Base-by-base conservation (phyloP, 768 basidiomycete genomes). In the Filobasidium wieringae region DNA sequence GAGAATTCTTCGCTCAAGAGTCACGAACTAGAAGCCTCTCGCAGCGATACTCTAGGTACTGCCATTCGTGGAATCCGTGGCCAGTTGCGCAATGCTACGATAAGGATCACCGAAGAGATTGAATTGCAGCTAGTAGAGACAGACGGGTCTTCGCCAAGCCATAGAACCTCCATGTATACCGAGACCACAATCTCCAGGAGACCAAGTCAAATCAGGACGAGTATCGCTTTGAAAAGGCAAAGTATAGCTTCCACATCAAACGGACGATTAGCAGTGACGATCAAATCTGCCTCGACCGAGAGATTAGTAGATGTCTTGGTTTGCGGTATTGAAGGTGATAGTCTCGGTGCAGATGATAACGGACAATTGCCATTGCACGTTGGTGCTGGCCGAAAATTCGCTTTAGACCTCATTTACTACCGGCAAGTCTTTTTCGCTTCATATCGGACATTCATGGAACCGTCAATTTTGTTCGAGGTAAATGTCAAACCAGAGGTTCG, bases 271-370 rank as follows among this genome's bases (percentile, higher is more conserved):
- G 5, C 30, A 2, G 50, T 58, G 11, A 52, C 34, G 7, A 52
- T 59, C 41, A 59, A 51, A 37, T 30, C 11, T 12, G 58, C 41
- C 7, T 59, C 58, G 3, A 37, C 52, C n/a, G 58, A 59, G 19
- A 12, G 58, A 8, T 31, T 59, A 3, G 30, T 59, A 17, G 58
- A 59, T 32, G 7, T 59, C n/a, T 32, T 59, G 14, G 32, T 59
- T 31, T 53, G 34, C 40, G 58, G 58, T 4, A 15, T 59, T 19
- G 51, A 53, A 19, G 54, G 54, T 12, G 36, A 22, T 4, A 30
- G 29, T 7, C 5, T 22, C 15, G 22, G 29, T 26, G 8, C 32
- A 12, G 58, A 59, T 33, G 58, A 53, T 33, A 53, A 53, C 27
- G 58, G 58, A 3, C 50, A 31, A 26, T 11, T 39, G 30, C 27